Percentiles rank a stretch among this genome's conserved stretches.
Conservation (phyloP, 129 eudicot species). For the Chrysanthemum seticuspe region DNA sequence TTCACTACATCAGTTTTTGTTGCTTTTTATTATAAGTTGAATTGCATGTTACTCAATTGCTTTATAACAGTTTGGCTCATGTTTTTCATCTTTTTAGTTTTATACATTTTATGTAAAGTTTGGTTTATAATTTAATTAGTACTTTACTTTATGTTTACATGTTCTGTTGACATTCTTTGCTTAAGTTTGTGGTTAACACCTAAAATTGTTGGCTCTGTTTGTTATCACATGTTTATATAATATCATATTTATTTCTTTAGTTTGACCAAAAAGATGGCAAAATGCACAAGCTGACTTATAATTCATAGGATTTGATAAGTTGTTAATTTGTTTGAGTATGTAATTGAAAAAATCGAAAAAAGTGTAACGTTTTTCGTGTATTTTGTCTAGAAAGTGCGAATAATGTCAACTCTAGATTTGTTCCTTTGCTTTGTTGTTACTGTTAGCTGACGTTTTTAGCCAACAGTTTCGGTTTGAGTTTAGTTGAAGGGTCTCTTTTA, state of each 20-base stretch:
- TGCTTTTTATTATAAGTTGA: constrained; percentile 11
- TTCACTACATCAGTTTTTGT: background rate
- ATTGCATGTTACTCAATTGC: constrained; percentile 20
- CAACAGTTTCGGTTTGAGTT: constrained; percentile 20
- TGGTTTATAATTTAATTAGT: constrained; percentile 6
- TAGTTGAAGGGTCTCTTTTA: constrained; percentile 20
- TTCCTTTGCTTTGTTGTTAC: constrained; percentile 22
- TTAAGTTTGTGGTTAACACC: constrained; percentile 18
- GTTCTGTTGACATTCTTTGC: constrained; percentile 36
- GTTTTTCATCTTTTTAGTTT: background rate
- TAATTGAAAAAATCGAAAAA: too few species aligned
- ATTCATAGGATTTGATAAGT: too few species aligned
- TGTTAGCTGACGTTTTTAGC: constrained; percentile 15
- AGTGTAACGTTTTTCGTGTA: too few species aligned
- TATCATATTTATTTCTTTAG: too few species aligned
- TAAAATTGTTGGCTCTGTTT: constrained; percentile 1
- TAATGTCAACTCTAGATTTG: constrained; percentile 32
- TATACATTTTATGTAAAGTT: background rate
- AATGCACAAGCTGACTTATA: too few species aligned
- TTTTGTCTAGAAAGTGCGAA: background rate
- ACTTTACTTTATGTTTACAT: constrained; percentile 31
- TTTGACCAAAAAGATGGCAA: too few species aligned
- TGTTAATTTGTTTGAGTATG: too few species aligned
- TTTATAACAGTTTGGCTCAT: background rate
- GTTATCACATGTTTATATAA: background rate